Percentiles rank a stretch among this genome's conserved stretches.
Evolutionary conservation across 768 basidiomycete genomes (phyloP).

Genomic region (Pulveroboletus sp.): DNA sequence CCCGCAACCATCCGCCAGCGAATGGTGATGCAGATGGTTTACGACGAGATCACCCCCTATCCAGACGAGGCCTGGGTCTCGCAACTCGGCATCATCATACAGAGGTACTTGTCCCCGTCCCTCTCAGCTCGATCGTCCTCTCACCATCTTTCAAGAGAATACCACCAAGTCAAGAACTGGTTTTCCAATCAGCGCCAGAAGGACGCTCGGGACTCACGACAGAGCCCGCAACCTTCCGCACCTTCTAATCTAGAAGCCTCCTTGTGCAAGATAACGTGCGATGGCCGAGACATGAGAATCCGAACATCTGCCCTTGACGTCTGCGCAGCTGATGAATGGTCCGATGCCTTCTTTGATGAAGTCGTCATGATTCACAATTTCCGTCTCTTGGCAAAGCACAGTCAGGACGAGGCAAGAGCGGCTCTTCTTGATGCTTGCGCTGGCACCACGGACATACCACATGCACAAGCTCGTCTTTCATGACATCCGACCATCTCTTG

Average conservation of each 20-base stretch:
- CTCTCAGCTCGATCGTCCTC: background rate
- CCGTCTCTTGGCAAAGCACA: slow-evolving; percentile 34
- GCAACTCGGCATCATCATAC: slow-evolving; percentile 52
- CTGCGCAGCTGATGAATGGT: slow-evolving; percentile 47
- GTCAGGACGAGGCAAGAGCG: slow-evolving; percentile 33
- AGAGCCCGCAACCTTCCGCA: slow-evolving; percentile 31
- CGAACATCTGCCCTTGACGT: slow-evolving; percentile 43
- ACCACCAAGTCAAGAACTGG: slow-evolving; percentile 63
- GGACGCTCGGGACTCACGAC: slow-evolving; percentile 35
- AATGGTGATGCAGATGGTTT: slow-evolving; percentile 57
- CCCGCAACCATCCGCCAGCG: slow-evolving; percentile 54
- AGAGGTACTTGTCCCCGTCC: slow-evolving; percentile 37
- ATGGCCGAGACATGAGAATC: slow-evolving; percentile 42
- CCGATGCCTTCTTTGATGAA: slow-evolving; percentile 58
- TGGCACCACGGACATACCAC: slow-evolving; percentile 22
- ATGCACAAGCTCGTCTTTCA: slow-evolving; percentile 15
- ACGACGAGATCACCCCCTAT: slow-evolving; percentile 62
- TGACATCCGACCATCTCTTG: slow-evolving; percentile 25
- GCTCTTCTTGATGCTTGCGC: slow-evolving; percentile 23
- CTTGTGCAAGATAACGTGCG: slow-evolving; percentile 32
- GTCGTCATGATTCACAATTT: slow-evolving; percentile 57
- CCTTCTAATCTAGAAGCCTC: slow-evolving; percentile 33
- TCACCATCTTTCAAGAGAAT: slow-evolving; percentile 36
- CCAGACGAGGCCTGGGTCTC: slow-evolving; percentile 59
- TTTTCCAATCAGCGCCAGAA: slow-evolving; percentile 61